A percentile compares a stretch with the other conserved stretches of the same genome.
Evolutionary conservation across 2,329 filamentous ascomycete species (phyloP).

Genomic region (Cercospora sojina): DNA sequence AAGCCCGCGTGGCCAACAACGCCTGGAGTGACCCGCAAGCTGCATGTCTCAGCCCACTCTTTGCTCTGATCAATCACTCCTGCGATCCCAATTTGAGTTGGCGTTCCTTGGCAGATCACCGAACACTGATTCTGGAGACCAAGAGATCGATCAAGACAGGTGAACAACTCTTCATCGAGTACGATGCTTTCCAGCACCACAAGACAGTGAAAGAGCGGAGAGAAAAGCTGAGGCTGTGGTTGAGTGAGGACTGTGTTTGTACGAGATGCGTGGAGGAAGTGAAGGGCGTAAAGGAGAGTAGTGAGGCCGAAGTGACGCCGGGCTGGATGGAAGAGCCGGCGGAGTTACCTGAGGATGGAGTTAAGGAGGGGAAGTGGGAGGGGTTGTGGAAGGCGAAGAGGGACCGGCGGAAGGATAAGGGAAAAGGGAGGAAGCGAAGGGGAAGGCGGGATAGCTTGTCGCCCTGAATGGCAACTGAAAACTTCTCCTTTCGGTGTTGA

Average conservation of each 20-base stretch:
- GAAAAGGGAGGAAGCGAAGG: background rate
- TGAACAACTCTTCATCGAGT: conserved; percentile 36
- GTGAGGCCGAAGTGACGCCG: background rate
- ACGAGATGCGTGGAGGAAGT: conserved; percentile 32
- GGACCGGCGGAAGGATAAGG: background rate
- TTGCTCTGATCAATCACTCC: conserved; percentile 93
- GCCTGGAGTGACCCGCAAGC: conserved; percentile 61
- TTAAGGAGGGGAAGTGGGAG: conserved; percentile 3
- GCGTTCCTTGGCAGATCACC: conserved; percentile 50
- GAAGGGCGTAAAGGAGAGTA: background rate
- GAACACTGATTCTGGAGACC: conserved; percentile 23
- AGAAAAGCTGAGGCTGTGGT: conserved; percentile 28
- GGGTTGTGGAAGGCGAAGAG: background rate
- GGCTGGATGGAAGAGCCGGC: background rate
- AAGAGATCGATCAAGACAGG: conserved; percentile 22
- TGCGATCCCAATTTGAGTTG: conserved; percentile 90
- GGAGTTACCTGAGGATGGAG: conserved; percentile 5
- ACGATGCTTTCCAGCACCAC: conserved; percentile 29
- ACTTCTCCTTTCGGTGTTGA: background rate
- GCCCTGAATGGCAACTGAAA: background rate
- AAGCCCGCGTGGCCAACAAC: conserved; percentile 87
- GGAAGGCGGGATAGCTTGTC: background rate
- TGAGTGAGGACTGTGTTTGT: conserved; percentile 33
- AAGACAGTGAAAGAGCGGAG: conserved; percentile 24
- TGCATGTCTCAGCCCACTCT: conserved; percentile 70